phyloP scores from a whole-genome alignment of 2,329 filamentous ascomycete species.

The Cadophora malorum region DNA sequence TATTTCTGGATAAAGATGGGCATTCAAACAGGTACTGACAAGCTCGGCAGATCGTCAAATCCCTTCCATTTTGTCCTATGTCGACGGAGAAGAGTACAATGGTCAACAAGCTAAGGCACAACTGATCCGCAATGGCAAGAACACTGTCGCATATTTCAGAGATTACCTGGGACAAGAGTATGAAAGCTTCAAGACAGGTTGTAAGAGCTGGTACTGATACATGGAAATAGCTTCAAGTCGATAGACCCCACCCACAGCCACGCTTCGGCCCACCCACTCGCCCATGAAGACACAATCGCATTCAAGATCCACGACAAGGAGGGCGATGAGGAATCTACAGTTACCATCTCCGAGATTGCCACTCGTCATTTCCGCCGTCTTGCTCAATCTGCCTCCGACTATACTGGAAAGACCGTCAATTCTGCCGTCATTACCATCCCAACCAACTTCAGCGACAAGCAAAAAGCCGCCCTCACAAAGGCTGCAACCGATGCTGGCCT shows the following conservation, averaged over 20 bases:
- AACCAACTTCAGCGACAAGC: constrained; percentile 88
- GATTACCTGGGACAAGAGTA: constrained; percentile 96
- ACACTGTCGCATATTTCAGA: constrained; percentile 95
- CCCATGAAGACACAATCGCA: constrained; percentile 72
- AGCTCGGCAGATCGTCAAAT: constrained; percentile 83
- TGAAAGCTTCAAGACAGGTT: constrained; percentile 44
- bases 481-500: constrained; percentile 82
- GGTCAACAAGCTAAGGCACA: constrained; percentile 94
- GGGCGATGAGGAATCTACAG: constrained; percentile 66
- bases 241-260: constrained; percentile 97
- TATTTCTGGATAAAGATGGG: background rate
- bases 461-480: constrained; percentile 79
- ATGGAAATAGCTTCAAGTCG: constrained; percentile 74
- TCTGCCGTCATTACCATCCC: constrained; percentile 95
- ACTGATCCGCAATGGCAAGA: constrained; percentile 88
- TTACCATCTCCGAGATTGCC: constrained; percentile 81
- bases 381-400: constrained; percentile 84
- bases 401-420: constrained; percentile 89
- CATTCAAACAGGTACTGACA: constrained; percentile 23
- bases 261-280: constrained; percentile 87
- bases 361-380: constrained; percentile 86
- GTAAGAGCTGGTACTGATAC: background rate
- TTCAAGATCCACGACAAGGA: constrained; percentile 85
- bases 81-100: constrained; percentile 95
- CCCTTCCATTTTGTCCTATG: constrained; percentile 90